Percentiles rank a stretch among this genome's conserved stretches.
Evolutionary conservation across 2,329 filamentous ascomycete genomes (phyloP).

Genomic region (Nemania sp.): DNA sequence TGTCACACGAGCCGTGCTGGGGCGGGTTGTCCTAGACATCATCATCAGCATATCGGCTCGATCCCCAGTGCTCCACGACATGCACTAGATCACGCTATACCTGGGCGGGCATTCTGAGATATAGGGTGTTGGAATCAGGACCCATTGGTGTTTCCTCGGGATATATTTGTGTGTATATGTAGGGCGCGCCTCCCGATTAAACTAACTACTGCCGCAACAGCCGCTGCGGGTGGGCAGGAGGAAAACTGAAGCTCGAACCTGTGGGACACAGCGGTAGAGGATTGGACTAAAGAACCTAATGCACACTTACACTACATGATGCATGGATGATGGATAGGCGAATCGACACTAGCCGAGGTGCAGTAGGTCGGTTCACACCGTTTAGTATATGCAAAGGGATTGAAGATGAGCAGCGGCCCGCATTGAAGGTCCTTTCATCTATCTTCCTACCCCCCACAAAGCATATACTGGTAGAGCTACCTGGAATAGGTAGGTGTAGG

Average conservation of each 20-base stretch:
- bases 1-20: slow-evolving; percentile 4
- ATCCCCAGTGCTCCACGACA: neutral
- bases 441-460: neutral
- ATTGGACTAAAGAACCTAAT: neutral
- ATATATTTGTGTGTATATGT: neutral
- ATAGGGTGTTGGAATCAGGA: neutral
- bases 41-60: neutral
- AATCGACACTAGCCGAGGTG: neutral
- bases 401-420: neutral
- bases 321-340: slow-evolving; percentile 3
- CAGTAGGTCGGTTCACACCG: slow-evolving; percentile 11
- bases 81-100: neutral
- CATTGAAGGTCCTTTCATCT: neutral
- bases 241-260: neutral
- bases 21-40: slow-evolving; percentile 4
- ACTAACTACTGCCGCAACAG: neutral
- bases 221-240: neutral
- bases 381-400: slow-evolving; percentile 3
- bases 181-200: neutral
- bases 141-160: neutral
- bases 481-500: slow-evolving; percentile 7
- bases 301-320: neutral
- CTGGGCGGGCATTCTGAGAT: neutral
- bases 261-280: slow-evolving; percentile 6
- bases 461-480: neutral